Base-by-base conservation (phyloP, 805 yeast species). In the Ogataea kodamae region DNA sequence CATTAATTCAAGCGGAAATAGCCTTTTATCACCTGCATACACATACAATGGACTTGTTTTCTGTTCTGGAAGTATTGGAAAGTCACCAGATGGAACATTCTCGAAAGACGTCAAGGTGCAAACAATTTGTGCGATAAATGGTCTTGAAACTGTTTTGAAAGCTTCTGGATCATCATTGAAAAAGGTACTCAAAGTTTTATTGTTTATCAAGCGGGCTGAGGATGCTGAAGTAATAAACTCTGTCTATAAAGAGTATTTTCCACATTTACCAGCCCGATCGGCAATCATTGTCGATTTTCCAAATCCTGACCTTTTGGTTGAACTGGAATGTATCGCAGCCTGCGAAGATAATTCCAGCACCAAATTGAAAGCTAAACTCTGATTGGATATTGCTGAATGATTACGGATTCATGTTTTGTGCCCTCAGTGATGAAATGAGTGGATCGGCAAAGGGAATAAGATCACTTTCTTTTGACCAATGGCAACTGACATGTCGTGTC, bases 261-360 rank as follows among this genome's bases (percentile, higher is more conserved):
- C 65, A 2, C 57, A 60, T 25, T 60, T 62, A 42, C 81, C 81
- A 13, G 74, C 76, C 5, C 65, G 81, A 60, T 65, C 72, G 27
- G 69, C 76, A 48, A 59, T 74, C 25, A 60, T 70, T 29, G 77
- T 69, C 21, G 66, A 58, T 5, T 74, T 74, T 57, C 75, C 76
- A 50, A 67, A 72, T 49, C 61, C 68, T 7, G 46, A 58, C 10
- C 42, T 74, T 33, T 64, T 69, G 43, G 70, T 75, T 26, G 81
- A 75, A 48, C 48, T 74, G 31, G 79, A 74, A 48, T 65, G 68
- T 31, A 56, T 72, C 48, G 60, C 60, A 6, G 14, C 16, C 15
- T 24, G 29, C 18, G 29, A 26, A 4, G 29, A 26, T 17, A 14
- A 26, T 9, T 9, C 20, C 6, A 17, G 10, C n/a, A 26, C 29